These are phyloP conservation scores for Fusarium subtropicale DNA, from an alignment of 2,329 filamentous ascomycete genomes.

Conservation along the genomic window DNA sequence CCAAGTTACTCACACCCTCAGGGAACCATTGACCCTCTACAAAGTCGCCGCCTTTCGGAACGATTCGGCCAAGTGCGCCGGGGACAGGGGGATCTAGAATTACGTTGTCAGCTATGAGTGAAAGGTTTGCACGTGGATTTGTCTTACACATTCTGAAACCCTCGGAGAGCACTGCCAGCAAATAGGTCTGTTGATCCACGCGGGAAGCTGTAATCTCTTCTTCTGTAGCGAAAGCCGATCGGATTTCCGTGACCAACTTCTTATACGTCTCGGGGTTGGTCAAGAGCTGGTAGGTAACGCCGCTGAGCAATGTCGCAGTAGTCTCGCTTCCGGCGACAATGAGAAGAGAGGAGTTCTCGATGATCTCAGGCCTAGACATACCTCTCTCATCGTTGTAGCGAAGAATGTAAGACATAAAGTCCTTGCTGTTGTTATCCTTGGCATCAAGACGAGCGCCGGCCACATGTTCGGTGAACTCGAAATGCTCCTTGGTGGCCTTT, in stretches of 20 bases:
- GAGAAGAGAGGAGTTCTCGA: neutral
- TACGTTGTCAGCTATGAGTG: neutral
- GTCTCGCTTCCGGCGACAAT: conserved; percentile 16
- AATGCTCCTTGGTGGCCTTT: neutral
- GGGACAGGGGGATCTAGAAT: conserved; percentile 6
- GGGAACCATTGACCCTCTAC: conserved; percentile 12
- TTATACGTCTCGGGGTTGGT: neutral
- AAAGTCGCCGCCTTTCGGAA: neutral
- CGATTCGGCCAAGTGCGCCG: neutral
- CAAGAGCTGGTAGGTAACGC: neutral
- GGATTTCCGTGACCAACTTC: neutral
- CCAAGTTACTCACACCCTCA: neutral
- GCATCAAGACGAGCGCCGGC: conserved; percentile 3
- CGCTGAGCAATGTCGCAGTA: conserved; percentile 6
- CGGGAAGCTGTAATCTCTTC: neutral
- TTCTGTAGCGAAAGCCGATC: neutral
- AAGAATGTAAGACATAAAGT: conserved; percentile 18
- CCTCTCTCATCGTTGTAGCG: conserved; percentile 16
- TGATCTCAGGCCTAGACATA: conserved; percentile 4
- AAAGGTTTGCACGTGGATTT: fast-evolving
- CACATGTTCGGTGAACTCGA: neutral
- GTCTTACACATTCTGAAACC: conserved; percentile 6
- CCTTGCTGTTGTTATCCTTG: neutral
- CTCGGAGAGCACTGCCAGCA: neutral
- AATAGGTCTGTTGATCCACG: conserved; percentile 10